Evolutionary conservation across 352 stramenopile species (phyloP), one percentile per base, ranked within the genome.

Genomic region (Phytophthora lateralis): DNA sequence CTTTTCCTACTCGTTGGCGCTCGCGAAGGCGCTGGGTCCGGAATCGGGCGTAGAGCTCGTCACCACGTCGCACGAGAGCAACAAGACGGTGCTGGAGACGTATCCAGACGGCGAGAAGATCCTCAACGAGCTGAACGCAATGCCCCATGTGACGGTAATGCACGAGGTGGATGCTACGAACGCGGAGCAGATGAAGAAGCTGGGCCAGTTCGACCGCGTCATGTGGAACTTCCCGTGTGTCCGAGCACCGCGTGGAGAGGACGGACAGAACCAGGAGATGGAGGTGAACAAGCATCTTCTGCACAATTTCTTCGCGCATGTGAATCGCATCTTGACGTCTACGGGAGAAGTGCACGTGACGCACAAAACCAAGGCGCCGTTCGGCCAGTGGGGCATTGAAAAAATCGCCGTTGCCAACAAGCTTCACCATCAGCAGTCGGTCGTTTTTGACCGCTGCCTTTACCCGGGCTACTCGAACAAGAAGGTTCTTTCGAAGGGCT

Each of bases 221-320:
- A 79, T 98, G 29, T 99, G 95, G 93, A 99, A 99, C 73, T 99
- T 99, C 65, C 95, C 96, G 20, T 98, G 96, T 58, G 91, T 97
- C 6, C 90, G 88, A 27, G 90, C 96, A 42, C 78, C 71, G 0
- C 79, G 76, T 10, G 95, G 97, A 46, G 79, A 97, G 71, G 97
- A 99, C 80, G 97, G 95, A n/a, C 96, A 99, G 78, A 98, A 98
- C 71, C 54, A 95, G 32, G 93, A 96, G 63, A 98, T 99, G 90
- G 94, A 98, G 64, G 53, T 78, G 7, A 99, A 99, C 77, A 98
- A 98, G 64, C 55, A 85, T 53, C 74, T 99, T 1, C 63, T 99
- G 18, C 63, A 80, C 29, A 75, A 72, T 15, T 99, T 99, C 75
- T 95, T 98, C 32, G 52, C 44, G 6, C 84, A 89, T 67, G 75